Base-by-base conservation (phyloP, 108 stramenopile species). In the Cyclotella atomus region DNA sequence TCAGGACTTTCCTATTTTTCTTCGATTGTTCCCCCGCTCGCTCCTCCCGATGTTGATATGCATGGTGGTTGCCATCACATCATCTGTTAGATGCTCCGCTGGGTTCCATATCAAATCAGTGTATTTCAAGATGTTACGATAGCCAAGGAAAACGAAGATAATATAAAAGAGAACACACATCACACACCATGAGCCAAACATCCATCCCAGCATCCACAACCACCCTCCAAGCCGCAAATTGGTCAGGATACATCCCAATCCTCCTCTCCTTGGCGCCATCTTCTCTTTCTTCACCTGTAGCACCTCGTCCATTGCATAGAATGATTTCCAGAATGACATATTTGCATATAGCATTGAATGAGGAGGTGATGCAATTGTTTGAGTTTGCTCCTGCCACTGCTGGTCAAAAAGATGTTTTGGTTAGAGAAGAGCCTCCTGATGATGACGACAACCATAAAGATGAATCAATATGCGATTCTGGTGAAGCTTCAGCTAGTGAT, bases 191-290 rank as follows among this genome's bases (percentile, higher is more conserved):
- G 16, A 24, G 29, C 17, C 32, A 46, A 21, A 36, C 49, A 54
- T 49, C 59, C 15, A 67, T 68, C 54, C 79, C 79, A 41, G 32
- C 71, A 27, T 79, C 79, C 53, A 61, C 63, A 49, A 50, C 69
- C 14, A 65, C 47, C 65, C 73, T 83, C 28, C 82, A 78, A 68
- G 61, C 72, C 25, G 59, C 67, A 61, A 92, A 92, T 46, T 91
- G 89, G 84, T 47, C 56, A 4, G 93, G 93, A 16, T 67, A 60
- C 27, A 92, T 95, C 23, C 93, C 93, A 16, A 68, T 92, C 44
- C 38, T 81, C 38, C 52, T 95, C 20, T 80, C 79, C 2, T 50
- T 95, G 32, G 89, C 89, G 19, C 83, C 83, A 3, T 77, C 86
- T 4, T 95, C 93, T 5, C 78, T 95, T 3, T 89, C 89, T 19